Conservation (phyloP, 2,329 filamentous ascomycete species). For the Cladophialophora immunda region DNA sequence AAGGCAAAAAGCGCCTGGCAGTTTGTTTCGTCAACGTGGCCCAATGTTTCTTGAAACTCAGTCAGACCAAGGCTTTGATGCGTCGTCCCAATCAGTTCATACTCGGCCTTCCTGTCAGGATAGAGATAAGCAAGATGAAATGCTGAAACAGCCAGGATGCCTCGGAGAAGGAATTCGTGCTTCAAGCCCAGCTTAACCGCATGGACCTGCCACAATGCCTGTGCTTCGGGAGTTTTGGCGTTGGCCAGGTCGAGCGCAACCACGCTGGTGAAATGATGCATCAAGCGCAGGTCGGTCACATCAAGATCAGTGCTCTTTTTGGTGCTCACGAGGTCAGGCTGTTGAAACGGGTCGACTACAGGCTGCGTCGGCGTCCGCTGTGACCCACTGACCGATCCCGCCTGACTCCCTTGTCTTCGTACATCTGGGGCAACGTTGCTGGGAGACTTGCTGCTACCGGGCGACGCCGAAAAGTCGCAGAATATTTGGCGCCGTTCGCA, state of each 20-base stretch:
- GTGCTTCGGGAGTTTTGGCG: constrained; percentile 44
- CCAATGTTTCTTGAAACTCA: constrained; percentile 47
- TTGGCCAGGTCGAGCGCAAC: constrained; percentile 47
- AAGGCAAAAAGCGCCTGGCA: constrained; percentile 55
- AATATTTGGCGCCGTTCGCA: constrained; percentile 49
- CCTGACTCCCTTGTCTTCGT: constrained; percentile 19
- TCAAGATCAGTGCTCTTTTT: constrained; percentile 42
- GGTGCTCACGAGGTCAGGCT: constrained; percentile 39
- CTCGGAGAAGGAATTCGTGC: constrained; percentile 55
- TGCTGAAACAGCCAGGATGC: constrained; percentile 54
- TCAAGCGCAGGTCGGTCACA: constrained; percentile 49
- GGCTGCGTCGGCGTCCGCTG: constrained; percentile 26
- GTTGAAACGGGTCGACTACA: constrained; percentile 35
- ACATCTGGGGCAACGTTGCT: constrained; percentile 19
- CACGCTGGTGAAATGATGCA: constrained; percentile 51
- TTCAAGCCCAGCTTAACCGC: constrained; percentile 51
- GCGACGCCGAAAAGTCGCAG: constrained; percentile 45
- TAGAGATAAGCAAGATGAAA: constrained; percentile 54
- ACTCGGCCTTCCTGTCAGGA: constrained; percentile 45
- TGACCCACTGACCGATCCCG: constrained; percentile 20
- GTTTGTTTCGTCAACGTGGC: constrained; percentile 51
- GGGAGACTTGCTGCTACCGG: constrained; percentile 35
- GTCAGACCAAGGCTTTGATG: constrained; percentile 50
- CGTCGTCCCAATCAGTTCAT: constrained; percentile 47
- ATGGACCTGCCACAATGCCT: constrained; percentile 47